These are phyloP conservation scores for Cyberlindnera misumaiensis DNA, from an alignment of 805 yeast genomes.

Conservation along the genomic window DNA sequence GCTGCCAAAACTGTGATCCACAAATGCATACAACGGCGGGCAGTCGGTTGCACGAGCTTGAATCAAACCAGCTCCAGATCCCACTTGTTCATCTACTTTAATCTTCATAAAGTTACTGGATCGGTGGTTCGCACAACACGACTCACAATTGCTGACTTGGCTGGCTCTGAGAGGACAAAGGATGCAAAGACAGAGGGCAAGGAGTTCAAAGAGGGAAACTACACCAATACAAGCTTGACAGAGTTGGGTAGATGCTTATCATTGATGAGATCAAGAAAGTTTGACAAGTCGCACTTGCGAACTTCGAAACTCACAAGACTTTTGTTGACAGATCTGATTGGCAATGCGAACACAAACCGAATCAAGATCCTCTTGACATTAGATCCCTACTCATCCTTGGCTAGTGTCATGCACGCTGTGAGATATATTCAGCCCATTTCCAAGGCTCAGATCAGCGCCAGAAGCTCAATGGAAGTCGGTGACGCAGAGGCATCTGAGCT, in stretches of 20 bases:
- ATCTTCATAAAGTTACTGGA: conserved; percentile 26
- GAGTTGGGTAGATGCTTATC: conserved; percentile 44
- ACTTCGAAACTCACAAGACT: conserved; percentile 43
- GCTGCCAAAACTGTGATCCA: conserved; percentile 33
- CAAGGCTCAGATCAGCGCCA: conserved; percentile 18
- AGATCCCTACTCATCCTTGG: conserved; percentile 20
- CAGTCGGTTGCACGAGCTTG: conserved; percentile 36
- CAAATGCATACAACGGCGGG: conserved; percentile 33
- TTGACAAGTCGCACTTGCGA: conserved; percentile 37
- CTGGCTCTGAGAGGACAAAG: conserved; percentile 47
- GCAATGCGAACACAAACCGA: conserved; percentile 15
- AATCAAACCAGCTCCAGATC: conserved; percentile 43
- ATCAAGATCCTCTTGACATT: conserved; percentile 21
- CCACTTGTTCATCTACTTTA: conserved; percentile 43
- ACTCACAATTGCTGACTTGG: conserved; percentile 44
- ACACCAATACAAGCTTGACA: conserved; percentile 42
- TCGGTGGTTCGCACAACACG: conserved; percentile 26
- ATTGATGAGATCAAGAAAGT: conserved; percentile 30
- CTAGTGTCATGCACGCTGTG: conserved; percentile 19
- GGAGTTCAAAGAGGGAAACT: conserved; percentile 40
- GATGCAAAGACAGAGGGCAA: conserved; percentile 37
- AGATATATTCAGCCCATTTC: conserved; percentile 25
- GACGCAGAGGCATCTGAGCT: conserved; percentile 5
- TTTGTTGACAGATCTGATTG: conserved; percentile 36
- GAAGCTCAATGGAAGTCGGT: conserved; percentile 14